Evolutionary conservation across 179 eudicot species (phyloP), one percentile per base, ranked within the genome.

Genomic region (Corrigiola litoralis): DNA sequence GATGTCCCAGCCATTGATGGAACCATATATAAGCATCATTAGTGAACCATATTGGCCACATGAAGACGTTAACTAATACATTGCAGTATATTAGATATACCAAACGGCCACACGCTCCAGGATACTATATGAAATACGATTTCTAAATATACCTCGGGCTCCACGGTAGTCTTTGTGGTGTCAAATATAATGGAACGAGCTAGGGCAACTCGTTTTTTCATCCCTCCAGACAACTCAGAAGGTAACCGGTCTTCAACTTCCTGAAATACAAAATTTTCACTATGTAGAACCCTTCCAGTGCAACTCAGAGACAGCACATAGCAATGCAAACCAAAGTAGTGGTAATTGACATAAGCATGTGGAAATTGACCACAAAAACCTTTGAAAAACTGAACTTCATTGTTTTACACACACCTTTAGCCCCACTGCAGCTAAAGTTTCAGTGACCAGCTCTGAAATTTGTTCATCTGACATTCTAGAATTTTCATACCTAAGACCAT

Each of bases 151-250:
- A 91, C 97, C 96, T 92, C 98, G 27, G 98, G 96, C 80, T 92
- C 98, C 40, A 80, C 75, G 31, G 80, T 59, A 49, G 82, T 83
- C 77, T 84, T 92, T 63, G 96, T 77, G 63, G 85, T 82, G 69
- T 92, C 98, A 75, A 78, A 83, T 64, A 92, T 85, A 44, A 92
- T 82, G 21, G 98, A 89, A 31, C 98, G 95, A 31, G 98, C 98
- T 48, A 92, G 60, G 32, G 96, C 98, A 75, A 92, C 96, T 71
- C 98, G 83, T 74, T 92, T 92, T 76, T 89, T 92, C 98, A 92
- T 92, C 66, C 98, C 98, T 27, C 98, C 96, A 36, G 98, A 92
- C 75, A 92, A 75, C 78, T 92, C 95, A 27, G 98, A 92, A 58
- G 96, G 98, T 63, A 87, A 69, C 54, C 92, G 82, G 36, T 92